Percentiles rank a stretch among this genome's conserved stretches.
phyloP scores from a whole-genome alignment of 1,139 yeast genomes.

The Taphrina populina region DNA sequence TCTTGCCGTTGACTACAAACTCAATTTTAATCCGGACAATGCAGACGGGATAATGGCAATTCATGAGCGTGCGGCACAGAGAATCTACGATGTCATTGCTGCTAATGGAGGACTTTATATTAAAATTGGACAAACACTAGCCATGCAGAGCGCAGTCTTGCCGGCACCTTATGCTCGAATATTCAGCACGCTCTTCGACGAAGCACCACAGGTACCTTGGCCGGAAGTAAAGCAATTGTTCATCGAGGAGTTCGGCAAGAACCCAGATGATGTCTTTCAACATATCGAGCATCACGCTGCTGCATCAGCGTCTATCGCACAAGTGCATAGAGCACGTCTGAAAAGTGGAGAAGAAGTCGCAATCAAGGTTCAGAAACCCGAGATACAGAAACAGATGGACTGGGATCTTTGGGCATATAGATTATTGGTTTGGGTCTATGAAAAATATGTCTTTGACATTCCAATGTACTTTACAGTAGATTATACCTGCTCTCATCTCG shows the following conservation, averaged over 20 bases:
- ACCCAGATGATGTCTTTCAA: slow-evolving; percentile 50
- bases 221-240: slow-evolving; percentile 52
- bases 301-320: slow-evolving; percentile 75
- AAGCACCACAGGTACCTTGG: slow-evolving; percentile 72
- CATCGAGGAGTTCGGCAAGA: slow-evolving; percentile 50
- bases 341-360: slow-evolving; percentile 61
- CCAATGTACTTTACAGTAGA: slow-evolving; percentile 61
- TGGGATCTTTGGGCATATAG: slow-evolving; percentile 63
- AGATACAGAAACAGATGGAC: slow-evolving; percentile 57
- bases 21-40: slow-evolving; percentile 47
- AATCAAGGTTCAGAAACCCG: slow-evolving; percentile 65
- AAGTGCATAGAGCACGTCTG: slow-evolving; percentile 61
- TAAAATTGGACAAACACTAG: slow-evolving; percentile 73
- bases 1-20: slow-evolving; percentile 63
- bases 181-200: slow-evolving; percentile 61
- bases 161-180: slow-evolving; percentile 61
- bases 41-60: slow-evolving; percentile 53
- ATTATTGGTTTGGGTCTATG: slow-evolving; percentile 56
- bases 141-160: slow-evolving; percentile 66
- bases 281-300: slow-evolving; percentile 56
- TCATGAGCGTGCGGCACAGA: slow-evolving; percentile 61
- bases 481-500: slow-evolving; percentile 59
- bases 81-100: slow-evolving; percentile 55
- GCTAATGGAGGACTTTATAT: slow-evolving; percentile 70
- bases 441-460: slow-evolving; percentile 56